These are phyloP conservation scores for Mentha longifolia DNA, from an alignment of 257 asterid species.

Conservation along the genomic window DNA sequence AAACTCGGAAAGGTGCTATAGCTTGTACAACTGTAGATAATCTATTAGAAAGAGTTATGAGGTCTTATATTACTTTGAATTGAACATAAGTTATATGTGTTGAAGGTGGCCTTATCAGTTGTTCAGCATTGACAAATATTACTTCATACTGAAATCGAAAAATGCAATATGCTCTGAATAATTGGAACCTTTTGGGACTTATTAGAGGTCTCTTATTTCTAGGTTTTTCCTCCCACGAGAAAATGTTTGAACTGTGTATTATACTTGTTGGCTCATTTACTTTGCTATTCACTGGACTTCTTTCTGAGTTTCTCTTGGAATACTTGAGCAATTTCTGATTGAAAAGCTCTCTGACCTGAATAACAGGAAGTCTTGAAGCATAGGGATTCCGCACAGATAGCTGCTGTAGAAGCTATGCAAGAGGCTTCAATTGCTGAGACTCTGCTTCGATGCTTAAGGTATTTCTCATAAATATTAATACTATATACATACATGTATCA, in stretches of 20 bases:
- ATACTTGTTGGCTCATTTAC: constrained; percentile 21
- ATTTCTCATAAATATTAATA: constrained; percentile 22
- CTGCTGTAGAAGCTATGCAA: constrained; percentile 95
- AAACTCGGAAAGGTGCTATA: constrained; percentile 83
- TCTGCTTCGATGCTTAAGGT: constrained; percentile 93
- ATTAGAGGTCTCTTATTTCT: constrained; percentile 11
- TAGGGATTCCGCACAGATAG: constrained; percentile 88
- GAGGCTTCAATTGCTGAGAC: constrained; percentile 90
- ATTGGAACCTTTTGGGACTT: constrained; percentile 4
- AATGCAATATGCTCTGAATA: constrained; percentile 5
- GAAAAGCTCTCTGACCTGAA: constrained; percentile 33
- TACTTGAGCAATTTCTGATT: constrained; percentile 24
- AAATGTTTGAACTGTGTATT: constrained; percentile 9
- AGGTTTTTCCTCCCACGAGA: constrained; percentile 11
- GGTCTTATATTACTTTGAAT: not conserved
- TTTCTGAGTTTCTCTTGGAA: constrained; percentile 12
- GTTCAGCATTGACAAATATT: not conserved
- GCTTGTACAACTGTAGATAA: constrained; percentile 4
- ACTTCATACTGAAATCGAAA: constrained; percentile 3
- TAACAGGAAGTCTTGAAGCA: constrained; percentile 81
- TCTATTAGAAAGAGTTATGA: constrained; percentile 13
- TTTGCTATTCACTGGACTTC: constrained; percentile 21
- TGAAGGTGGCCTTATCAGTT: not conserved
- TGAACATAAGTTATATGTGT: not conserved
- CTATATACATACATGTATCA: not conserved